Base-by-base conservation (phyloP, 495 filamentous ascomycete species). In the Annulohypoxylon moriforme region DNA sequence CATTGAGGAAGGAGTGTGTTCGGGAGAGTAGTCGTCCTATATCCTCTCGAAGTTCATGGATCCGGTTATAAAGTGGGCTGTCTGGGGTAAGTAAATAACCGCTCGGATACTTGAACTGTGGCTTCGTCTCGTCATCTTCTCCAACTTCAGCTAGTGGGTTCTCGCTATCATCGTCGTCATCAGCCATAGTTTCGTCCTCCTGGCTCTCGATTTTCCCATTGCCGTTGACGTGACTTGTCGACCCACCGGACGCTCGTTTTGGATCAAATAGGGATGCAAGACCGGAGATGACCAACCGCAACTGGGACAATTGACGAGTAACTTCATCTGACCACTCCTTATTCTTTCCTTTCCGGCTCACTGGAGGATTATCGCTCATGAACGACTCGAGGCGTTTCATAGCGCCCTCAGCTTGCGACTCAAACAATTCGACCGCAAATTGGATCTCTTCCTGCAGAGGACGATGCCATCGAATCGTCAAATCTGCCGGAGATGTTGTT, bases 301-400 rank as follows among this genome's bases (percentile, higher is more conserved):
- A 82, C 52, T 97, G 91, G 2, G 93, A 91, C 50, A 99, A 80
- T 77, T 96, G 96, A 63, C 96, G 84, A 3, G 94, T 93, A 31
- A 98, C 90, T 79, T 98, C 96, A 80, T 99, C 96, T 0, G 94
- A 97, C 96, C 96, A 99, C 72, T 96, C 94, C 79, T 98, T 98
- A 58, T 95, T 96, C 75, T 92, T 96, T 46, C 96, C 96, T 72
- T 96, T 94, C 46, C 95, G 87, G 78, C 94, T 98, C 29, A 97
- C 89, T n/a, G 86, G 90, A 4, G 94, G 93, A 31, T 89, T 88
- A 36, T 93, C 91, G 67, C 91, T 88, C 60, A 93, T 96, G 34
- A 99, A 85, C 33, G 90, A 87, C 44, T 85, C 85, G 1, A 99
- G 81, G 34, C 90, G 87, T 60, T 78, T 63, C 31, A 81, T 78